Conservation (phyloP, 345 rosid genomes). For the Moricandia moricandioides region DNA sequence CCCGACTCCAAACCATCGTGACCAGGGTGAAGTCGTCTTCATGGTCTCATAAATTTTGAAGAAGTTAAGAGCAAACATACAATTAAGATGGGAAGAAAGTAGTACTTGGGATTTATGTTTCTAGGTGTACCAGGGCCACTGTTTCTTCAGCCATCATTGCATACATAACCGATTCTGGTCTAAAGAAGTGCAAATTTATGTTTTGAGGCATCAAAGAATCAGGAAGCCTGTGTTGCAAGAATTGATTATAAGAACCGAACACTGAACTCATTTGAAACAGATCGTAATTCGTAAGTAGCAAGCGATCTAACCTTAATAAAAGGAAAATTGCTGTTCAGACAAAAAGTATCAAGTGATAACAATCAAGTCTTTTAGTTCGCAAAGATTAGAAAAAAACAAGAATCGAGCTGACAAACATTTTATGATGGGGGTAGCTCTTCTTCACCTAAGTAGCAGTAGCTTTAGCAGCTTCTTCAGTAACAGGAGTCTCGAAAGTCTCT, state of each 20-base stretch:
- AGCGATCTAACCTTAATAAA: constrained; percentile 16
- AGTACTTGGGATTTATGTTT: no score
- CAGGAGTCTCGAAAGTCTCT: constrained; percentile 84
- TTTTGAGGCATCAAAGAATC: no score
- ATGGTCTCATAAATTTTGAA: no score
- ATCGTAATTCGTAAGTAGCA: not conserved
- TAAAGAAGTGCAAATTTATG: no score
- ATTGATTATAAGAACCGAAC: not conserved
- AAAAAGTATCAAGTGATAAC: not conserved
- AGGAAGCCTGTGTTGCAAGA: not conserved
- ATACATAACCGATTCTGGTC: no score
- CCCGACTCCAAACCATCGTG: no score
- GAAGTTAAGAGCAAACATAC: no score
- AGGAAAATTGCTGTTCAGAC: constrained; percentile 27
- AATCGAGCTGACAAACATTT: constrained; percentile 34
- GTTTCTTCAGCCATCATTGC: no score
- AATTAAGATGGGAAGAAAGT: no score
- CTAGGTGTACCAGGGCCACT: no score
- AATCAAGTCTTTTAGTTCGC: constrained; percentile 22
- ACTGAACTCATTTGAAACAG: constrained; percentile 13
- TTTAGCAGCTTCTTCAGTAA: constrained; percentile 58
- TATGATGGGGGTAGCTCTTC: constrained; percentile 5
- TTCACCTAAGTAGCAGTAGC: constrained; percentile 29
- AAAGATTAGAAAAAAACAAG: constrained; percentile 33
- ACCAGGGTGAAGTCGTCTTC: no score